These are phyloP conservation scores for Neonectria sp. DNA, from an alignment of 2,329 filamentous ascomycete species.

Conservation along the genomic window DNA sequence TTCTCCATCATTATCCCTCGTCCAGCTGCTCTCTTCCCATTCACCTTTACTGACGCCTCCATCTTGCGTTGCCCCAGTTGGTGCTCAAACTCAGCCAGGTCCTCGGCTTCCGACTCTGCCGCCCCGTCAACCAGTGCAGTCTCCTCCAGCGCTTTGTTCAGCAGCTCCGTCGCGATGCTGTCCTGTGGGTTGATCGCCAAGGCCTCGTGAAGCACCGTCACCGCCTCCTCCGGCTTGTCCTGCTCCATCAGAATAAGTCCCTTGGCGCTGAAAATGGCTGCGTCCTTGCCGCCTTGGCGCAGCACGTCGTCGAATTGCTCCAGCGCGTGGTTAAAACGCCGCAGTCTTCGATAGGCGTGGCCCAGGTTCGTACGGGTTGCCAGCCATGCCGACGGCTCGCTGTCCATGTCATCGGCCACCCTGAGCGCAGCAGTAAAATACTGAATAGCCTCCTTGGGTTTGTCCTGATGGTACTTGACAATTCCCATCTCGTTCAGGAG, in stretches of 20 bases:
- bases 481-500: slow-evolving; percentile 96
- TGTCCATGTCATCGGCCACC: slow-evolving; percentile 85
- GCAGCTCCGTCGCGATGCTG: slow-evolving; percentile 83
- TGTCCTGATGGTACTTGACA: slow-evolving; percentile 93
- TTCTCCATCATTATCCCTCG: slow-evolving; percentile 54
- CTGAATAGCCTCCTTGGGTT: slow-evolving; percentile 80
- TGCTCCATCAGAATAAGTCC: slow-evolving; percentile 88
- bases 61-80: slow-evolving; percentile 64
- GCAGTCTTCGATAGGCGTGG: slow-evolving; percentile 84
- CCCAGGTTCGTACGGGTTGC: slow-evolving; percentile 90
- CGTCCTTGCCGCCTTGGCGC: slow-evolving; percentile 84
- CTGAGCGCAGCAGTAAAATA: slow-evolving; percentile 85
- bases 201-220: slow-evolving; percentile 87
- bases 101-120: slow-evolving; percentile 63
- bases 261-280: slow-evolving; percentile 84
- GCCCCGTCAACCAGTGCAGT: slow-evolving; percentile 64
- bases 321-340: slow-evolving; percentile 79
- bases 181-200: slow-evolving; percentile 85
- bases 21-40: slow-evolving; percentile 44
- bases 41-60: slow-evolving; percentile 58
- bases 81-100: slow-evolving; percentile 66
- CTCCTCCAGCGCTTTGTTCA: slow-evolving; percentile 80
- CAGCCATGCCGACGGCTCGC: slow-evolving; percentile 86
- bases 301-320: slow-evolving; percentile 90
- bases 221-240: slow-evolving; percentile 81